Evolutionary conservation across 2,329 filamentous ascomycete genomes (phyloP), one percentile per base, ranked within the genome.

Genomic region (Epichloe baconii): DNA sequence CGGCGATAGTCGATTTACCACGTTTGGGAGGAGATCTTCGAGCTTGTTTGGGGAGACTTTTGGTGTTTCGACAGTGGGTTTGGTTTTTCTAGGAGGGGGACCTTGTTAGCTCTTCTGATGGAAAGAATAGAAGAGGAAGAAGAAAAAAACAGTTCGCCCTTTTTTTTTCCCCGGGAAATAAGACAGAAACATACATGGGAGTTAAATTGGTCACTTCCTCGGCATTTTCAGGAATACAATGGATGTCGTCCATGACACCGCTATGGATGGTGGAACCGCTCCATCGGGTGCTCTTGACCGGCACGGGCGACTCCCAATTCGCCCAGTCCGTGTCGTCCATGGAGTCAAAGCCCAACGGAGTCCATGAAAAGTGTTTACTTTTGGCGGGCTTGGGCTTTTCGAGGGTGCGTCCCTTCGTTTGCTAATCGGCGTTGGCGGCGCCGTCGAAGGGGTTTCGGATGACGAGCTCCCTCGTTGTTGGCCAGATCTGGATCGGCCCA

Each of bases 1-100:
- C 0, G 89, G 86, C 8, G 80, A 78, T 42, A 89, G 69, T 56
- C 83, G 82, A 62, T 82, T 83, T 51, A 94, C 76, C 46, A 84
- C 78, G 47, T 83, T 82, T 70, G 87, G 88, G 31, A 85, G 64
- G 52, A 80, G 64, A 61, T 82, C 71, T 64, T 77, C 74, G 37
- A 79, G 65, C 59, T 71, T 74, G 54, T 44, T 43, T 31, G 68
- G 68, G 19, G 69, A 62, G 44, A 70, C 64, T 26, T 65, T 54
- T 23, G 61, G 59, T 49, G 59, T 61, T 47, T 66, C 63, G 50
- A 61, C 56, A 35, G 58, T 56, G 43, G 61, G 55, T 52, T 65
- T 68, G 51, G 64, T 62, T 54, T 63, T 68, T 31, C 65, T 70
- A 48, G 51, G n/a, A 3, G 19, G 23, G 49, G 51, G 2, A 2